Conservation (phyloP, 441 rosid species). For the Erysimum cheiri region DNA sequence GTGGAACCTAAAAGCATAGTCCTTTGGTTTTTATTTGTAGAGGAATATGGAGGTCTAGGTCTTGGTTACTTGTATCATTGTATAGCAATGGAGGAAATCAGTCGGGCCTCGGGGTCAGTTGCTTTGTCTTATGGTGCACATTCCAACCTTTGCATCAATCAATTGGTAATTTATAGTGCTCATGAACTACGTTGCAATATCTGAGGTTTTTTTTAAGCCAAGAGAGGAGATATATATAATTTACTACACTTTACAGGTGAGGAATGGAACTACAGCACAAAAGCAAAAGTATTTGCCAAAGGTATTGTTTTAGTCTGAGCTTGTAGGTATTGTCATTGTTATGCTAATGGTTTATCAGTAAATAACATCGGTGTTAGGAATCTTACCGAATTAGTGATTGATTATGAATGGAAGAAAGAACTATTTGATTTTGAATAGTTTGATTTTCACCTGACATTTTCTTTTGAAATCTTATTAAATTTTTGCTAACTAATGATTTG, state of each 20-base stretch:
- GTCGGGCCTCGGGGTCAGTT: conserved; percentile 92
- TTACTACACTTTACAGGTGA: conserved; percentile 58
- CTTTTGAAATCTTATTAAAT: conserved; percentile 2
- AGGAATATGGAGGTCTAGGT: conserved; percentile 96
- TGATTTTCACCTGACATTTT: background rate
- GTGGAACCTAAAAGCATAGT: background rate
- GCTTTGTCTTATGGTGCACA: conserved; percentile 97
- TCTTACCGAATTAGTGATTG: background rate
- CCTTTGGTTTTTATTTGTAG: conserved; percentile 42
- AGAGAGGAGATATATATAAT: conserved; percentile 1
- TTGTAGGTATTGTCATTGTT: background rate
- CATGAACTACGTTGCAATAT: background rate
- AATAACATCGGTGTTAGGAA: background rate
- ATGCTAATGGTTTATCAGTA: conserved; percentile 11
- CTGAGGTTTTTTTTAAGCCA: background rate
- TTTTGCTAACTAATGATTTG: conserved; percentile 41
- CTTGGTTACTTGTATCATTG: conserved; percentile 97
- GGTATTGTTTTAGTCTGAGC: conserved; percentile 51
- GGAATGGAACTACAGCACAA: conserved; percentile 83
- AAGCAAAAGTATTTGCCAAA: conserved; percentile 88
- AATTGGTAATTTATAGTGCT: conserved; percentile 60
- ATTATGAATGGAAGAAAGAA: conserved; percentile 9
- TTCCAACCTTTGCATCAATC: conserved; percentile 94
- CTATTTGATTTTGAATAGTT: background rate
- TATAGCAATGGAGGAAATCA: conserved; percentile 90